Base-by-base conservation (phyloP, 305 asterid species). In the Salvia sclarea region DNA sequence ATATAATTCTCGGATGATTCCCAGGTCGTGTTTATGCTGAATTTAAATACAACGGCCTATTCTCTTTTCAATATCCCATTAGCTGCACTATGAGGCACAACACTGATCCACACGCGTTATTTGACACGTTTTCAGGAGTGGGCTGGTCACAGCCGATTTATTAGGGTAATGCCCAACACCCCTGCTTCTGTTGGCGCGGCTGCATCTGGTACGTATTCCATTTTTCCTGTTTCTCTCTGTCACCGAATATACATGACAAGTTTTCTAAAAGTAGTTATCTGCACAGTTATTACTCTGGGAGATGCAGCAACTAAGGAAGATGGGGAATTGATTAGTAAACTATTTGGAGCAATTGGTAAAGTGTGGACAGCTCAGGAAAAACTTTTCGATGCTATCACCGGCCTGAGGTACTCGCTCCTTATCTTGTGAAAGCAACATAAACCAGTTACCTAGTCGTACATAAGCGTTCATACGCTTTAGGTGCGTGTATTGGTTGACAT, bases 111-210 rank as follows among this genome's bases (percentile, higher is more conserved):
- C 21, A 20, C 66, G 52, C 65, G 47, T 48, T 22, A 33, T 65
- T 54, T 52, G 43, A 22, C 73, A 66, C 55, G 59, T 77, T 37
- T 37, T 52, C 81, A 88, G 98, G 96, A 84, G 54, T 93, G 97
- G 97, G 89, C 98, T 38, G 96, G 96, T 76, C 89, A 83, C 38
- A 65, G 74, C 11, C 88, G 97, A 41, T 90, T 91, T 75, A 83
- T 89, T 30, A 79, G 97, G 79, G 98, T 91, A 62, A 88, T 91
- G 96, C 98, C 98, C 49, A 91, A 93, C 80, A 93, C 98, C 72
- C 96, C 97, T 8, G 93, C 98, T 68, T 83, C 98, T 57, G 90
- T 93, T 66, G 98, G 97, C 37, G 79, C 75, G 41, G 98, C 95
- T 12, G 97, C 97, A 13, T 90, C 98, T 56, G 98, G 97, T 93